phyloP scores from a whole-genome alignment of 495 filamentous ascomycete species.

The Aspergillus bridgeri region DNA sequence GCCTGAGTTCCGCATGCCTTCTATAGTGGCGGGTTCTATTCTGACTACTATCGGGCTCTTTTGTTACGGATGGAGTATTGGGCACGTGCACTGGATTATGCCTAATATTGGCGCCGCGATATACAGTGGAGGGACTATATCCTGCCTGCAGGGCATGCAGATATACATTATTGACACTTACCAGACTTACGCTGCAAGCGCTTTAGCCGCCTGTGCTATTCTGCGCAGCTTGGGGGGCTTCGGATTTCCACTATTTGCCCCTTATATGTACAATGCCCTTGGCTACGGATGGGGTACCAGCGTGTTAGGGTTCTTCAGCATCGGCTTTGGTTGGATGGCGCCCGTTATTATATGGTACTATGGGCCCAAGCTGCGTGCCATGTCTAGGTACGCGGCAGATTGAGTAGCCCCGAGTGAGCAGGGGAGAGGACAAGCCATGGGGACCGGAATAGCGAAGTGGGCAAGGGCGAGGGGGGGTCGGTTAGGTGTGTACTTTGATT shows the following conservation, averaged over 20 bases:
- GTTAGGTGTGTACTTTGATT: no score
- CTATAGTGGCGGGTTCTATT: constrained; percentile 51
- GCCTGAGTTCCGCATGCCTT: constrained; percentile 51
- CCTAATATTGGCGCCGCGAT: constrained; percentile 60
- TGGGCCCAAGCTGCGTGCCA: constrained; percentile 52
- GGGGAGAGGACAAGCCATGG: no score
- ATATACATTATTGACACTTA: constrained; percentile 42
- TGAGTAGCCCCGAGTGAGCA: no score
- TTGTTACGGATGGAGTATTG: constrained; percentile 61
- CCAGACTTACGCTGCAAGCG: constrained; percentile 66
- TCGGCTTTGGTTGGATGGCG: constrained; percentile 53
- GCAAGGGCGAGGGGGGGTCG: no score
- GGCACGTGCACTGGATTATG: constrained; percentile 48
- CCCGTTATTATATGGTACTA: constrained; percentile 57
- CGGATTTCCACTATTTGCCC: constrained; percentile 72
- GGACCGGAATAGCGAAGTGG: no score
- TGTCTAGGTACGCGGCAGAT: constrained; percentile 54
- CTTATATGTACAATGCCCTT: constrained; percentile 53
- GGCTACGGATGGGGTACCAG: constrained; percentile 63
- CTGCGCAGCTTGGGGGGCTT: constrained; percentile 67
- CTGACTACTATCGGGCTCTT: constrained; percentile 56
- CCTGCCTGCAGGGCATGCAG: constrained; percentile 63
- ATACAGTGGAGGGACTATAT: constrained; percentile 57
- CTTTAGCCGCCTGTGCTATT: constrained; percentile 60
- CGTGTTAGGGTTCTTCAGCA: constrained; percentile 48